A percentile compares a stretch with the other conserved stretches of the same genome.
These are phyloP conservation scores for Pisolithus albus DNA, from an alignment of 768 basidiomycete genomes.

Conservation along the genomic window DNA sequence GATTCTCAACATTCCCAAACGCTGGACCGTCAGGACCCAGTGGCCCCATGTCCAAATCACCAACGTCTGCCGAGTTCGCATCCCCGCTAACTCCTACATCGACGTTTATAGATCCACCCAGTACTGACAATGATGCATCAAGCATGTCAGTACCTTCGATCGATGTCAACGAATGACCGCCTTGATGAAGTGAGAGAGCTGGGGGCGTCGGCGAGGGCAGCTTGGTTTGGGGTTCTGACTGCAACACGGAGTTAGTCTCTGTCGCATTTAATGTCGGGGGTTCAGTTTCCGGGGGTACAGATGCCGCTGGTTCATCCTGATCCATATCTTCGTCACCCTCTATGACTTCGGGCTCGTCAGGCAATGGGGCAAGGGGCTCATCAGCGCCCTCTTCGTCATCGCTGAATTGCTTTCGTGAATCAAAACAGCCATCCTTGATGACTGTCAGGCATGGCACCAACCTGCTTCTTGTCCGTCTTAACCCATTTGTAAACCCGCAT, in stretches of 20 bases:
- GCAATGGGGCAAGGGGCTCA: conserved; percentile 75
- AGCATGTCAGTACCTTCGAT: conserved; percentile 34
- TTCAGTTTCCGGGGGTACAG: conserved; percentile 34
- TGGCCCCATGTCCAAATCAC: conserved; percentile 54
- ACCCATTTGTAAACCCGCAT: conserved; percentile 74
- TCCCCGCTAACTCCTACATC: conserved; percentile 24
- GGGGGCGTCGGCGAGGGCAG: conserved; percentile 39
- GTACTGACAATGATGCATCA: background rate
- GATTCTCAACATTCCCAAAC: conserved; percentile 45
- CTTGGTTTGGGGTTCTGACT: conserved; percentile 51
- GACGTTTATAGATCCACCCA: conserved; percentile 18
- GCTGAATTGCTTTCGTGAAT: conserved; percentile 64
- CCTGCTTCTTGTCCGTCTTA: conserved; percentile 73
- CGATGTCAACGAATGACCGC: conserved; percentile 33
- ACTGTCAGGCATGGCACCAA: conserved; percentile 25
- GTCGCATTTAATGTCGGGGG: conserved; percentile 30
- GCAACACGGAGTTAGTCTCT: conserved; percentile 30
- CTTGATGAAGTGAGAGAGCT: conserved; percentile 44
- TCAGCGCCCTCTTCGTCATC: conserved; percentile 78
- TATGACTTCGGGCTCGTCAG: conserved; percentile 67
- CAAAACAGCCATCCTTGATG: conserved; percentile 1
- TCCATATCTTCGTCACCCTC: conserved; percentile 75
- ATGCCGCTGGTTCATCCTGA: conserved; percentile 48
- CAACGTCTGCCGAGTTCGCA: conserved; percentile 28
- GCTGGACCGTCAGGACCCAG: conserved; percentile 61